Base-by-base conservation (phyloP, 2,329 filamentous ascomycete genomes). In the Penicillium paneum region DNA sequence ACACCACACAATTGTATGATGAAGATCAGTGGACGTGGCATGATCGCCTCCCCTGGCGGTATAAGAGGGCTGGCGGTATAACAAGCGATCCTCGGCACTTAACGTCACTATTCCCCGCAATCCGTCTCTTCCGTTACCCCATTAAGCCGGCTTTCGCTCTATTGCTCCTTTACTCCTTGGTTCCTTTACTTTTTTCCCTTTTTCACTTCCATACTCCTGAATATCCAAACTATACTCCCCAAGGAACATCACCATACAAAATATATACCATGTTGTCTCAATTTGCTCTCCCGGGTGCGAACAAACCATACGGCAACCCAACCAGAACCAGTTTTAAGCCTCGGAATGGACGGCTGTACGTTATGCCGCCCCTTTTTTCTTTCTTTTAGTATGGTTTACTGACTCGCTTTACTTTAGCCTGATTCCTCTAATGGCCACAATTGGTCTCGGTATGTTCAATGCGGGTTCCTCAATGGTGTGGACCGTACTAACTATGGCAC, bases 381-480 rank as follows among this genome's bases (percentile, higher is more conserved):
- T 2, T 32, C 6, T 15, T 32, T 32, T 8, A 15, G 31, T 15
- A 32, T 2, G 6, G 19, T 8, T 29, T 29, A 48, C 53, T 43
- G 10, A 51, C 17, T 38, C 7, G 11, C 4, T 13, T 19, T 15
- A 5, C 34, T 32, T 44, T n/a, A 65, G 63, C 40, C 60, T 63
- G 35, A 45, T 65, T 31, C 61, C 63, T 26, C 17, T 63, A 7
- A 53, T 64, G 26, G 62, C 57, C 12, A 61, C 55, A 31, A 24
- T 64, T 12, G 63, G 63, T 43, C 62, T 65, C 28, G 60, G 63
- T 61, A 57, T 46, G 58, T 28, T 39, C 15, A 19, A 17, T 24
- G 2, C 17, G 12, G 26, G 8, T 12, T 39, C 8, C 6, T 19
- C 5, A 21, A 2, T 21, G 5, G 19, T 44, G 32, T 17, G 12